A percentile compares a stretch with the other conserved stretches of the same genome.
These are phyloP conservation scores for Lepidium africanum DNA, from an alignment of 345 rosid genomes.

Conservation along the genomic window DNA sequence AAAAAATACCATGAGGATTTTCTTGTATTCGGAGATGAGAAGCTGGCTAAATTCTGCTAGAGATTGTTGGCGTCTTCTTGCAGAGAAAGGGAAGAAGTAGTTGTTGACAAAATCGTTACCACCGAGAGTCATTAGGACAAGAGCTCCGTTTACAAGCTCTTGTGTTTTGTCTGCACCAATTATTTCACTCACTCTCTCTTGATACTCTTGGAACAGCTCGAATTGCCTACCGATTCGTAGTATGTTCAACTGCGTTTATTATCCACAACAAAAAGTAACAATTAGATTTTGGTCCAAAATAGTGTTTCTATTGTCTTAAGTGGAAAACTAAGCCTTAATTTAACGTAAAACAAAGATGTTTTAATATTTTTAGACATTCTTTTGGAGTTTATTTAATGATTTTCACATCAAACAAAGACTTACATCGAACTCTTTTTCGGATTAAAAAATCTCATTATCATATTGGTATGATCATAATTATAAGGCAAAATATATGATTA, in stretches of 20 bases:
- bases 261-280: not conserved
- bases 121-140: constrained; percentile 30
- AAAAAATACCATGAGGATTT: constrained; percentile 20
- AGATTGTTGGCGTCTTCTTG: constrained; percentile 22
- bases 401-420: too few species aligned
- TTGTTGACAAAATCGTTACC: constrained; percentile 35
- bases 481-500: too few species aligned
- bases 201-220: constrained; percentile 53
- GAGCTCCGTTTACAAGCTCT: constrained; percentile 38
- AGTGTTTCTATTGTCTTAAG: not conserved
- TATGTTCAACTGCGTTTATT: constrained; percentile 44
- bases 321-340: not conserved
- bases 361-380: too few species aligned
- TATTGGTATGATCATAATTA: not conserved
- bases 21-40: constrained; percentile 27
- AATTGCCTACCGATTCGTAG: constrained; percentile 56
- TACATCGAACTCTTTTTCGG: not conserved
- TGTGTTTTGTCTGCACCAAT: constrained; percentile 40
- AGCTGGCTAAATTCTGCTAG: constrained; percentile 18
- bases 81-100: constrained; percentile 25
- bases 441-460: not conserved
- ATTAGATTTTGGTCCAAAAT: not conserved
- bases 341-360: too few species aligned
- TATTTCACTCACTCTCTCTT: constrained; percentile 37
- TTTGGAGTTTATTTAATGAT: too few species aligned